Evolutionary conservation across 805 yeast genomes (phyloP).

Genomic region (Brettanomyces sp.): DNA sequence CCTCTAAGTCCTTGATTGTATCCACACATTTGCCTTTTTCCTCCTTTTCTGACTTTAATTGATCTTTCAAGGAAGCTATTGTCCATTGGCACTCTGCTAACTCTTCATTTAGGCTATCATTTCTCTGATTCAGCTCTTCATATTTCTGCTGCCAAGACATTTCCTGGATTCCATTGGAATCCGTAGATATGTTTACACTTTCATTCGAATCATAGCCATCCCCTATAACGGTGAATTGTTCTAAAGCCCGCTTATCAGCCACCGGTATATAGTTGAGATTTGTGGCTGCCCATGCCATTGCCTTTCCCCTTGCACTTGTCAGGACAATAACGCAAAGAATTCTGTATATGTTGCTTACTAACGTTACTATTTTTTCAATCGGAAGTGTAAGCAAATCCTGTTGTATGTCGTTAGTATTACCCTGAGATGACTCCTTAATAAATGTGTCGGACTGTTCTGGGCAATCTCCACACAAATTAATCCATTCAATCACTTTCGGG

Average conservation of each 20-base stretch:
- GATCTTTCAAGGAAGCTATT: neutral
- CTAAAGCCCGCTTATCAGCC: slow-evolving; percentile 12
- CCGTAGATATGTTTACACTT: neutral
- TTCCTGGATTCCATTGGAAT: neutral
- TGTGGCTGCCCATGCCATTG: slow-evolving; percentile 22
- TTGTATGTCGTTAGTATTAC: no score
- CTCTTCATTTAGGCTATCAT: neutral
- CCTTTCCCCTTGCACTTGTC: slow-evolving; percentile 15
- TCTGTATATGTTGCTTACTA: slow-evolving; percentile 14
- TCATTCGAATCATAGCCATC: neutral
- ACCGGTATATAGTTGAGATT: slow-evolving; percentile 16
- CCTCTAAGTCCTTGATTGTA: neutral
- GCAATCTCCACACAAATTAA: neutral
- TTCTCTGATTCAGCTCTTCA: neutral
- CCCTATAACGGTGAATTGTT: slow-evolving; percentile 9
- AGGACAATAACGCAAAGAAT: slow-evolving; percentile 17
- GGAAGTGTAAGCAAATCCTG: neutral
- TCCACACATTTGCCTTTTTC: no score
- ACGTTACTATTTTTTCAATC: neutral
- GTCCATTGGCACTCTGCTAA: neutral
- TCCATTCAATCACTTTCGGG: neutral
- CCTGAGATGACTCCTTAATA: neutral
- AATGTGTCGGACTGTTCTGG: neutral
- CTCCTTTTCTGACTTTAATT: no score
- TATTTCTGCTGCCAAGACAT: neutral